phyloP scores from a whole-genome alignment of 2,329 filamentous ascomycete species.

The Capronia americana region DNA sequence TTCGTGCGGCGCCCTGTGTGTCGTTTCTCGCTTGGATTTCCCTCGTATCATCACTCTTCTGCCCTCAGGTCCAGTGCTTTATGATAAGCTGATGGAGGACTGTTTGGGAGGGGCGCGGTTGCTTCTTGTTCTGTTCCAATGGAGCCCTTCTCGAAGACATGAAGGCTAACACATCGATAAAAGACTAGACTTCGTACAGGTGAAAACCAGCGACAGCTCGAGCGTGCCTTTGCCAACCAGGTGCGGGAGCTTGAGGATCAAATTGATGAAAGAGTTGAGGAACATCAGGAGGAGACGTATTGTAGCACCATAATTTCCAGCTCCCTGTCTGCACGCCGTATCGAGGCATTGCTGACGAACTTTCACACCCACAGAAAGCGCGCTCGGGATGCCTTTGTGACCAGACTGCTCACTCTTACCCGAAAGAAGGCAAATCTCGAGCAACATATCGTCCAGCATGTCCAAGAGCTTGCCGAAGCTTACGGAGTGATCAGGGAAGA shows the following conservation, averaged over 20 bases:
- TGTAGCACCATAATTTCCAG: background rate
- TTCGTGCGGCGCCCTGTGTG: too few species aligned
- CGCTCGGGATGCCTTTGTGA: conserved; percentile 15
- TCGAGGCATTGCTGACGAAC: background rate
- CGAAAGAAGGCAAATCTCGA: conserved; percentile 31
- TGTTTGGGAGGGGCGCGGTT: background rate
- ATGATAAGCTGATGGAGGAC: too few species aligned
- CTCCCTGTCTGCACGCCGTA: background rate
- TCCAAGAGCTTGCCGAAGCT: conserved; percentile 28
- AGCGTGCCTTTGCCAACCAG: conserved; percentile 27
- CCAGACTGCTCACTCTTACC: conserved; percentile 23
- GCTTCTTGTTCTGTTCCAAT: background rate
- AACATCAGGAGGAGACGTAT: conserved; percentile 19
- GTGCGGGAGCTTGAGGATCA: conserved; percentile 13
- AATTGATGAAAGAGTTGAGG: conserved; percentile 18
- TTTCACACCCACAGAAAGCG: conserved; percentile 17
- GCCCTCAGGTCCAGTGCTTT: too few species aligned
- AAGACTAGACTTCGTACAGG: conserved; percentile 29
- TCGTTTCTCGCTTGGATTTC: background rate
- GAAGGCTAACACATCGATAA: background rate
- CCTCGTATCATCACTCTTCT: background rate
- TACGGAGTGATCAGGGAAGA: conserved; percentile 27
- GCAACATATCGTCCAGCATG: conserved; percentile 24
- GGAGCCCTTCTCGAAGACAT: background rate
- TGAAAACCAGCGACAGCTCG: conserved; percentile 30